These are phyloP conservation scores for Pyropia yezoensis DNA, from an alignment of 23 red algal species.

Conservation along the genomic window DNA sequence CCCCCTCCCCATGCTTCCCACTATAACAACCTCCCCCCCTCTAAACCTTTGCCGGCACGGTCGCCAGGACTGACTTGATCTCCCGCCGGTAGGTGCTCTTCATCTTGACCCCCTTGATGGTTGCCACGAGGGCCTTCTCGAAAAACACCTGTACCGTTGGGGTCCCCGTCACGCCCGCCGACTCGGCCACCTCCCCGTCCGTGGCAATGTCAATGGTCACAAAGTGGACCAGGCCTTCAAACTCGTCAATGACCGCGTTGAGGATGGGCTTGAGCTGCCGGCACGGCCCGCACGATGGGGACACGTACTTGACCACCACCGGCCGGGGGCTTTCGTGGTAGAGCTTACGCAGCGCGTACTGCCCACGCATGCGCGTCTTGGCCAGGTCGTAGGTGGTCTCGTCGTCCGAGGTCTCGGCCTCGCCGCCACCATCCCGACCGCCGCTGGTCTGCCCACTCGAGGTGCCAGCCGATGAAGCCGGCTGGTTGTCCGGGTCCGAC, in stretches of 20 bases:
- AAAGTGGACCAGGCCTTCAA: conserved; percentile 41
- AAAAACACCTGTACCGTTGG: conserved; percentile 58
- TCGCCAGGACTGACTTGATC: conserved; percentile 17
- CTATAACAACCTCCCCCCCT: no score
- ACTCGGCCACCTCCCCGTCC: conserved; percentile 36
- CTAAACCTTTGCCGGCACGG: no score
- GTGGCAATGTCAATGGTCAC: conserved; percentile 48
- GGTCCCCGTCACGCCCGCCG: conserved; percentile 39
- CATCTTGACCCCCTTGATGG: conserved; percentile 42
- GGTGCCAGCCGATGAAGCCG: no score
- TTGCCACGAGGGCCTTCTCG: conserved; percentile 30
- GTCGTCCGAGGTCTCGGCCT: conserved; percentile 9
- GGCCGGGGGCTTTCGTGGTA: conserved; percentile 48
- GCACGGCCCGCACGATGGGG: conserved; percentile 37
- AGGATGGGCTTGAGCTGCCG: conserved; percentile 42
- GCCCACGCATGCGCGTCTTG: conserved; percentile 24
- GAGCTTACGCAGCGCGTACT: conserved; percentile 54
- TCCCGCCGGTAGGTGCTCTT: conserved; percentile 32
- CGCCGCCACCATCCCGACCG: not conserved
- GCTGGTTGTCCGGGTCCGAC: no score
- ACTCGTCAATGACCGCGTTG: conserved; percentile 22
- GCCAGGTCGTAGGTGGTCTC: conserved; percentile 25
- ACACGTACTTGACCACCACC: conserved; percentile 56
- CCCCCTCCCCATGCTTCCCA: no score
- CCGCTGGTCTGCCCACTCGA: not conserved